Evolutionary conservation across 768 basidiomycete species (phyloP).

Genomic region (Sporobolomyces pararoseus): DNA sequence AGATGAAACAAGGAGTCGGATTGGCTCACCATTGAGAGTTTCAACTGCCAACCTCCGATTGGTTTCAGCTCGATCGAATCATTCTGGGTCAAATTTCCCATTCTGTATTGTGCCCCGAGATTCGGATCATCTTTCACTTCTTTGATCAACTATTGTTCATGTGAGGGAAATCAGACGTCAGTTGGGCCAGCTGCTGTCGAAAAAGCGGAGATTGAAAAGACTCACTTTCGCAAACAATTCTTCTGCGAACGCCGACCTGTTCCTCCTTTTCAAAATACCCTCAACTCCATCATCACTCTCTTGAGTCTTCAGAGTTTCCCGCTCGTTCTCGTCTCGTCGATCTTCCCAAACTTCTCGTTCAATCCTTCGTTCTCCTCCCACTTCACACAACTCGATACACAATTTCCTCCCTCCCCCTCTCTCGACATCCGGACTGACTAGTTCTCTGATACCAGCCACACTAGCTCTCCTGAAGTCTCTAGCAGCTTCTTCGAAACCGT

Average conservation of each 20-base stretch:
- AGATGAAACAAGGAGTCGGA: neutral
- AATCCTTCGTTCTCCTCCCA: neutral
- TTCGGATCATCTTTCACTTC: constrained; percentile 13
- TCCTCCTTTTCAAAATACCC: constrained; percentile 6
- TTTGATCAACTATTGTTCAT: no score
- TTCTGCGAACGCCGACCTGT: constrained; percentile 30
- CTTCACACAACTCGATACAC: neutral
- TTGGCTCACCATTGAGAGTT: neutral
- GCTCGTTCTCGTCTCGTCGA: neutral
- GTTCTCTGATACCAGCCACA: constrained; percentile 13
- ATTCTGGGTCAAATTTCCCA: constrained; percentile 9
- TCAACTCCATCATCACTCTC: constrained; percentile 3
- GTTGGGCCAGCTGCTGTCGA: constrained; percentile 23
- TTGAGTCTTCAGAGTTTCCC: no score
- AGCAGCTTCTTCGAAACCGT: constrained; percentile 24
- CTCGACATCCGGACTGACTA: constrained; percentile 6
- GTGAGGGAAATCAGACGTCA: no score
- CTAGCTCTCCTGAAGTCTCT: constrained; percentile 6
- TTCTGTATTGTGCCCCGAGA: constrained; percentile 13
- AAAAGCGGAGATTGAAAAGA: neutral
- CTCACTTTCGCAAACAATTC: constrained; percentile 38
- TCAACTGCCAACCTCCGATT: neutral
- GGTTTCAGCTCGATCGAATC: constrained; percentile 17
- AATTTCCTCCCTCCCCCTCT: constrained; percentile 15
- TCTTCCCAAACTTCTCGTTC: neutral